Evolutionary conservation across 164 flowering plant genomes (phyloP), one percentile per base, ranked within the genome.

Genomic region (Chimonanthus praecox): DNA sequence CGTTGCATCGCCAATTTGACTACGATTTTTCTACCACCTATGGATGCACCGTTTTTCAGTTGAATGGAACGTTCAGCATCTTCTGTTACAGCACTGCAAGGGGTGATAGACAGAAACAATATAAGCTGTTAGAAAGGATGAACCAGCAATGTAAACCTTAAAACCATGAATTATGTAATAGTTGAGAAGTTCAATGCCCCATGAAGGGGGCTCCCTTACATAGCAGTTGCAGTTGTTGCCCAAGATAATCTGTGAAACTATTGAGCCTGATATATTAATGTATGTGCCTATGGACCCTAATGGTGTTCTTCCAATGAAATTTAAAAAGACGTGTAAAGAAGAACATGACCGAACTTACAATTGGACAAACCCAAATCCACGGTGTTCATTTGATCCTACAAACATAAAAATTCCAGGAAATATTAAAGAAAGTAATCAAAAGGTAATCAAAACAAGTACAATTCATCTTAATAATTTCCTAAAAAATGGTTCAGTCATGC

Each of bases 11-110:
- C 99, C 80, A 84, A 90, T 78, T 88, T 92, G 49, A 89, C 98
- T 46, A 74, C 82, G 84, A 95, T 82, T 81, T 87, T 92, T 61
- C 97, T 87, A 47, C 98, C 93, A 72, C 89, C 94, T 80, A 90
- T 73, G 47, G 78, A 74, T 33, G 80, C 80, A 63, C 92, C 96
- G 82, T 90, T 91, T 79, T 93, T 95, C 73, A 83, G 73, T 78
- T 90, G 90, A 78, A 92, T 85, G 18, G 98, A 89, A 69, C 90
- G 92, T 63, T 84, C 81, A 44, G 94, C 97, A 87, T 95, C 98
- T 75, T 89, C 96, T 6, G 79, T 72, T 49, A 81, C 84, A 67
- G 94, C 98, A 85, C 98, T 94, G 73, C 45, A 82, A 65, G 9
- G 51, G 54, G 49, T 47, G 16, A 49, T 21, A 33, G 33, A 66